These are phyloP conservation scores for Pinus albicaulis DNA, from an alignment of 75 land plant genomes.

Conservation along the genomic window DNA sequence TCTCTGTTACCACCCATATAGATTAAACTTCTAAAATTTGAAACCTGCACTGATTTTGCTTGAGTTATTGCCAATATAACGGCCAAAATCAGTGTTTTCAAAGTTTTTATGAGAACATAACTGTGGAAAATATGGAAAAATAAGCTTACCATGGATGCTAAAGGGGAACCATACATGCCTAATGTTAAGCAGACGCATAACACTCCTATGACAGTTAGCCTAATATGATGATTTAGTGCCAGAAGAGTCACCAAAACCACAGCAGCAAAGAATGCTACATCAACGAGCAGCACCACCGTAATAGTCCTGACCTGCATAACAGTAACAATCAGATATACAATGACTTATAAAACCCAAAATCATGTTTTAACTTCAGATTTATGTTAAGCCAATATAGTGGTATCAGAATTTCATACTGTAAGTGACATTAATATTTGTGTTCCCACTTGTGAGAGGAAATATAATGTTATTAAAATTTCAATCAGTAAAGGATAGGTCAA, in stretches of 20 bases:
- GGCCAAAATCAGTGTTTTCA: too few relatives aligned
- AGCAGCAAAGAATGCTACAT: slow-evolving; percentile 30
- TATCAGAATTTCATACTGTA: too few relatives aligned
- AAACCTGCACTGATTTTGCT: neutral
- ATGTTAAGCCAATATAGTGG: too few relatives aligned
- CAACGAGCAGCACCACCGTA: slow-evolving; percentile 20
- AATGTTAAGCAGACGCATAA: slow-evolving; percentile 32
- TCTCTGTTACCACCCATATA: slow-evolving; percentile 27
- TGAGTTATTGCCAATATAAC: neutral
- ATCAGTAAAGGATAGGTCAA: too few relatives aligned
- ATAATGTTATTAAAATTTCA: too few relatives aligned
- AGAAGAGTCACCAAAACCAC: slow-evolving; percentile 30
- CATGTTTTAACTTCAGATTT: too few relatives aligned
- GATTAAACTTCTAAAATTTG: neutral
- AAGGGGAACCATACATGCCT: slow-evolving; percentile 46
- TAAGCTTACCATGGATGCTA: slow-evolving; percentile 30
- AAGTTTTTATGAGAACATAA: too few relatives aligned
- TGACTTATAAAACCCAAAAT: too few relatives aligned
- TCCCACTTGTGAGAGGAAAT: too few relatives aligned
- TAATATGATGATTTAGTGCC: slow-evolving; percentile 15
- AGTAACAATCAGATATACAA: neutral
- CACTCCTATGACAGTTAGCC: slow-evolving; percentile 24
- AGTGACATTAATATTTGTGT: too few relatives aligned
- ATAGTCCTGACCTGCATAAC: slow-evolving; percentile 24
- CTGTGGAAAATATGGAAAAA: too few relatives aligned